Conservation (phyloP, 2,329 filamentous ascomycete species). For the Ophiocordyceps robertsii region DNA sequence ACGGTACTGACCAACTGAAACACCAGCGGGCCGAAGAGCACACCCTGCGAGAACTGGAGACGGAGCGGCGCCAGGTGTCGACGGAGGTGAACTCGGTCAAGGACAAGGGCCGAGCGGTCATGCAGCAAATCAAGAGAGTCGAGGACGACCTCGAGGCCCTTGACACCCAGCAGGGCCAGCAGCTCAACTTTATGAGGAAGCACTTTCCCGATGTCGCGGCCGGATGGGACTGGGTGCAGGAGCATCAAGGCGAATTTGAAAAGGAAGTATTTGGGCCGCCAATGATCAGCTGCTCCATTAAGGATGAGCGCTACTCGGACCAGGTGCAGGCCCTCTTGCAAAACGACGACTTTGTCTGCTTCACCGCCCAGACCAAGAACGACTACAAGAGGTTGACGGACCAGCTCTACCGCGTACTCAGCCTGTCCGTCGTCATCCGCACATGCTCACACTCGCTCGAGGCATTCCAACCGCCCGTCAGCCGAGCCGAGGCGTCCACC, state of each 20-base stretch:
- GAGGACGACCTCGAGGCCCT: conserved; percentile 42
- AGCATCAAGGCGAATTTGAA: conserved; percentile 56
- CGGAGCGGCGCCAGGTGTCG: conserved; percentile 21
- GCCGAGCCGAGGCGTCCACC: conserved; percentile 35
- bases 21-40: conserved; percentile 48
- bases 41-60: conserved; percentile 35
- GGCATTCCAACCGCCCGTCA: conserved; percentile 40
- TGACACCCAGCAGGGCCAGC: conserved; percentile 63
- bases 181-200: conserved; percentile 49
- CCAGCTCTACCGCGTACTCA: conserved; percentile 48
- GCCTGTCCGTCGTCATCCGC: conserved; percentile 59
- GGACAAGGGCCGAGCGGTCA: conserved; percentile 26
- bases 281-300: conserved; percentile 67
- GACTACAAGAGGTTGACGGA: conserved; percentile 65
- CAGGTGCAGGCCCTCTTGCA: conserved; percentile 39
- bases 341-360: conserved; percentile 41
- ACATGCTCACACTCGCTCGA: conserved; percentile 41
- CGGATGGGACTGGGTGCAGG: conserved; percentile 73
- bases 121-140: conserved; percentile 21
- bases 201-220: conserved; percentile 48
- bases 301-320: conserved; percentile 51
- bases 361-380: conserved; percentile 62
- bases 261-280: conserved; percentile 71
- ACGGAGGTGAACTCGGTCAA: conserved; percentile 27
- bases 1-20: conserved; percentile 11